Conservation (phyloP, 208 protist genomes). For the Herpetomonas samuelpessoai region DNA sequence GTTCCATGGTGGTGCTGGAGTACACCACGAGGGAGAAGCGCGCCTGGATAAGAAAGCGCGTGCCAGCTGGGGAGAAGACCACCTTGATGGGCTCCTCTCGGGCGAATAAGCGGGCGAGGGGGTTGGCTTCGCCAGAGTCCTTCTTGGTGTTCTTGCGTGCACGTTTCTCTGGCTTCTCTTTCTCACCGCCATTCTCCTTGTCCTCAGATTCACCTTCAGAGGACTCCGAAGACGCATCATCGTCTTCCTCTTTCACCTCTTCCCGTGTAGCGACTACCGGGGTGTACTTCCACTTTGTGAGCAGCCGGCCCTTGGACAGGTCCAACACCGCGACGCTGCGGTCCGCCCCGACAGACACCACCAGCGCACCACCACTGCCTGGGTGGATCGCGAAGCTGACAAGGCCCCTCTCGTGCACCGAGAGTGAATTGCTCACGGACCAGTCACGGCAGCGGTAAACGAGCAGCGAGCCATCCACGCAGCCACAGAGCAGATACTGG, state of each 20-base stretch:
- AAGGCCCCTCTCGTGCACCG: slow-evolving; percentile 57
- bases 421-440: slow-evolving; percentile 26
- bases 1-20: slow-evolving; percentile 33
- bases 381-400: slow-evolving; percentile 51
- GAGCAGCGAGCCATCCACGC: slow-evolving; percentile 50
- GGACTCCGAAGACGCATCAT: neutral
- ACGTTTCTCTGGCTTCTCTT: neutral
- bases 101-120: slow-evolving; percentile 2
- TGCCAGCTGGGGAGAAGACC: slow-evolving; percentile 46
- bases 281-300: slow-evolving; percentile 82
- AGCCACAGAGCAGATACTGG: slow-evolving; percentile 60
- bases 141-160: neutral
- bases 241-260: slow-evolving; percentile 9
- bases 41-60: slow-evolving; percentile 34
- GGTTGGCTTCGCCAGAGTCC: neutral
- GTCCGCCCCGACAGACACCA: slow-evolving; percentile 54
- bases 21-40: slow-evolving; percentile 60
- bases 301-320: slow-evolving; percentile 37
- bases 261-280: slow-evolving; percentile 5
- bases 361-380: slow-evolving; percentile 36
- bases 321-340: slow-evolving; percentile 65
- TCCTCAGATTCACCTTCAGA: neutral
- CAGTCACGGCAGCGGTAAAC: slow-evolving; percentile 74
- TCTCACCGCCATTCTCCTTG: too few species aligned
- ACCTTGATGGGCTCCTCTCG: slow-evolving; percentile 45